Evolutionary conservation across 352 stramenopile species (phyloP).

Genomic region (Phytophthora ramorum): DNA sequence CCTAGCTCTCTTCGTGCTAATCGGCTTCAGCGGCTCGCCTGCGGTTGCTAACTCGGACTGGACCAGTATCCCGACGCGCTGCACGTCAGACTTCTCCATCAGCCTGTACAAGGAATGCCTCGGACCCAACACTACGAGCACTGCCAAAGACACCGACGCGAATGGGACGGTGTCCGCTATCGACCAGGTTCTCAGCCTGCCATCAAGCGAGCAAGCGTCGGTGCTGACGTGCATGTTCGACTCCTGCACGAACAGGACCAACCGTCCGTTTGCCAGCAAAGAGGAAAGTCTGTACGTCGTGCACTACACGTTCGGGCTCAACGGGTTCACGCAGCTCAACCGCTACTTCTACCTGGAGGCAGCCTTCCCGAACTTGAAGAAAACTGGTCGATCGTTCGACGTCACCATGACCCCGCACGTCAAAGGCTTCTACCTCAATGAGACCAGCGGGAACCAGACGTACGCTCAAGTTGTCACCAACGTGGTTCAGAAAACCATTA

Average conservation of each 20-base stretch:
- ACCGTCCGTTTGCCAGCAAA: slow-evolving; percentile 43
- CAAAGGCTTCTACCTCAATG: slow-evolving; percentile 55
- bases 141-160: slow-evolving; percentile 15
- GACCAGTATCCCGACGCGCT: slow-evolving; percentile 56
- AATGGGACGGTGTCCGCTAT: slow-evolving; percentile 48
- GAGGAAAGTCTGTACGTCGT: slow-evolving; percentile 43
- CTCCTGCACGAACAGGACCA: slow-evolving; percentile 51
- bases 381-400: slow-evolving; percentile 40
- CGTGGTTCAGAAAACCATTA: slow-evolving; percentile 43
- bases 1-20: slow-evolving; percentile 51
- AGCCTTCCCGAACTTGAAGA: slow-evolving; percentile 52
- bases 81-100: slow-evolving; percentile 60
- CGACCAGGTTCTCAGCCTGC: slow-evolving; percentile 47
- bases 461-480: slow-evolving; percentile 47
- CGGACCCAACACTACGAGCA: slow-evolving; percentile 18
- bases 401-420: slow-evolving; percentile 65
- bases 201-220: slow-evolving; percentile 31
- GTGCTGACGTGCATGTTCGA: slow-evolving; percentile 65
- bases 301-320: slow-evolving; percentile 66
- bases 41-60: slow-evolving; percentile 53
- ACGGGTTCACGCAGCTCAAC: slow-evolving; percentile 56
- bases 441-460: slow-evolving; percentile 39
- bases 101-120: slow-evolving; percentile 45
- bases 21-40: slow-evolving; percentile 51
- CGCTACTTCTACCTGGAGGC: slow-evolving; percentile 73